phyloP scores from a whole-genome alignment of 306 rosid species.

The Hippophae rhamnoides region DNA sequence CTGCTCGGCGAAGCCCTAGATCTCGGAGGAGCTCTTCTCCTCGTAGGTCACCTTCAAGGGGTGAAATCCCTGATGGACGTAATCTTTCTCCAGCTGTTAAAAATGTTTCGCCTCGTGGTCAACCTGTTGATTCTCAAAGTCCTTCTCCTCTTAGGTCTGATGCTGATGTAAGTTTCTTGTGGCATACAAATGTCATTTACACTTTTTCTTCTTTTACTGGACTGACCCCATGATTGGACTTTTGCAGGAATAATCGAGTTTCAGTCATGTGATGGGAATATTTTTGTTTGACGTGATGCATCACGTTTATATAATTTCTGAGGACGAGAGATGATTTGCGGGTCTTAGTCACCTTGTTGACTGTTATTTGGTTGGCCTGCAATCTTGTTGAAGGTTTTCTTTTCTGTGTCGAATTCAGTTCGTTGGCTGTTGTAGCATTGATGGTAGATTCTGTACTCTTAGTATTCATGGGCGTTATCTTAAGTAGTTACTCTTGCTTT shows the following conservation, averaged over 20 bases:
- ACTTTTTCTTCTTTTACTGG: not conserved
- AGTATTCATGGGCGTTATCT: conserved; percentile 8
- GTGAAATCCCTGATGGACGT: conserved; percentile 28
- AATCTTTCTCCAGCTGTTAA: conserved; percentile 31
- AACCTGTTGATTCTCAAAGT: conserved; percentile 41
- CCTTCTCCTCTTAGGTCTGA: conserved; percentile 48
- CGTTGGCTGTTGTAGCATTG: conserved; percentile 21
- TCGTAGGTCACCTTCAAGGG: conserved; percentile 31
- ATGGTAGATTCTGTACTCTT: conserved; percentile 26
- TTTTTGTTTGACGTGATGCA: conserved; percentile 4
- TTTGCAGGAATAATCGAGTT: conserved; percentile 36
- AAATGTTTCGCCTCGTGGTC: conserved; percentile 33
- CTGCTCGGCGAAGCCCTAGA: conserved; percentile 27
- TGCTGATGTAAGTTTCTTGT: conserved; percentile 38
- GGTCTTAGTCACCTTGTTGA: conserved; percentile 23
- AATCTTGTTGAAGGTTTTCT: conserved; percentile 35
- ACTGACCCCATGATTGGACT: not conserved
- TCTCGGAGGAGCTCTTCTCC: conserved; percentile 35
- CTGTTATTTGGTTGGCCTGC: conserved; percentile 26
- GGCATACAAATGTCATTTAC: not conserved
- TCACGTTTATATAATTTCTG: conserved; percentile 8
- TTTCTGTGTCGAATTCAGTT: conserved; percentile 34
- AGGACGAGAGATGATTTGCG: conserved; percentile 17
- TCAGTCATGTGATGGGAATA: conserved; percentile 3
- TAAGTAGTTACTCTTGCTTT: conserved; percentile 15